Base-by-base conservation (phyloP, 805 yeast genomes). In the Candida patagonica region DNA sequence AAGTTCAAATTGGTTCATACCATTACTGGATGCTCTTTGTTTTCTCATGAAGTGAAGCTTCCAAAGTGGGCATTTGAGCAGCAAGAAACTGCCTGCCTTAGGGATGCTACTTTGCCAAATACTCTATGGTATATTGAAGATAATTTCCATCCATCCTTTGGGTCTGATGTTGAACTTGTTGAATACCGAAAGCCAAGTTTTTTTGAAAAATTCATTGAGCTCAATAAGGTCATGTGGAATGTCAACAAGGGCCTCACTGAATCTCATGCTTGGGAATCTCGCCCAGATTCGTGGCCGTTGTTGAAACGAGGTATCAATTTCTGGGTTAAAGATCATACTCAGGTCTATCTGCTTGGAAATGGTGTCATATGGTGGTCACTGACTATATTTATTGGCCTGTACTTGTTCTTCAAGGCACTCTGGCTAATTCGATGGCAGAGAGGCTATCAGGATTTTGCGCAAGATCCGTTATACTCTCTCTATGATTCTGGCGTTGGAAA, bases 41-140 rank as follows among this genome's bases (percentile, higher is more conserved):
- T 86, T 50, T 76, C 87, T n/a, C 94, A 88, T 55, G 73, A 71
- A 33, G 70, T 70, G 16, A 73, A 68, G 54, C 66, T 92, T 30
- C 96, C 96, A n/a, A 70, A 68, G 6, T 83, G 94, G 94, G 96
- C 83, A 1, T 73, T 71, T 50, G 70, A 69, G 43, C 96, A 87
- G 57, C 84, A 81, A 61, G 98, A 92, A 65, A 94, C 89, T 8
- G 63, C 86, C 30, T 92, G 98, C 59, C 71, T 86, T 39, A 79
- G 78, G 38, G 74, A 74, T 21, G 92, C 96, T 10, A 73, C 75
- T 13, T 57, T 68, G 40, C 73, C 74, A 21, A 76, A 80, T 55
- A 71, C 94, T 1, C 59, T 78, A 35, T 88, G 95, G 83, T 74
- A 66, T 52, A 62, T 88, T 47, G 96, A 87, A 55, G 62, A 62